A percentile compares a stretch with the other conserved stretches of the same genome.
Evolutionary conservation across 192 early-diverging fungal species (phyloP).

Genomic region (Entomortierella chlamydospora): DNA sequence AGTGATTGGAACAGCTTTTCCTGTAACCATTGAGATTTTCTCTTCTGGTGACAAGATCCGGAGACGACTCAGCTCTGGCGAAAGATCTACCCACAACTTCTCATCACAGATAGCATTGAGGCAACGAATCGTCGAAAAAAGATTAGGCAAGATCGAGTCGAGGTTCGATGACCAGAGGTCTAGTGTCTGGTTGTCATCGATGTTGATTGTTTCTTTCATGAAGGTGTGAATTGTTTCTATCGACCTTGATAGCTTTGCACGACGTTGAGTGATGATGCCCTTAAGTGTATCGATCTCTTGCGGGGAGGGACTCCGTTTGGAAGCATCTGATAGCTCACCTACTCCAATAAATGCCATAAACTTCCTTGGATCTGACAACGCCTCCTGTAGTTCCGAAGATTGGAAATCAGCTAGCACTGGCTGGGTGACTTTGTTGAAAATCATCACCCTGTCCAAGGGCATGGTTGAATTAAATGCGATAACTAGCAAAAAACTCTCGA

Average conservation of each 20-base stretch:
- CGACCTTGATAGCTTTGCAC: slow-evolving; percentile 13
- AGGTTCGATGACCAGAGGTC: slow-evolving; percentile 24
- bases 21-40: slow-evolving; percentile 44
- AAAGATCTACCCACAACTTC: slow-evolving; percentile 6
- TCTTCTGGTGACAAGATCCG: slow-evolving; percentile 22
- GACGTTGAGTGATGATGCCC: slow-evolving; percentile 2
- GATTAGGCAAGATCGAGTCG: slow-evolving; percentile 15
- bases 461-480: slow-evolving; percentile 34
- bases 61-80: slow-evolving; percentile 17
- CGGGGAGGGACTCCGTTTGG: not conserved
- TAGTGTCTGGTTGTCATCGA: slow-evolving; percentile 1
- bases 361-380: slow-evolving; percentile 12
- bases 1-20: slow-evolving; percentile 6
- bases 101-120: slow-evolving; percentile 25
- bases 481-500: slow-evolving; percentile 32
- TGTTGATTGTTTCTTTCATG: slow-evolving; percentile 42
- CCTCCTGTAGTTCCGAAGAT: slow-evolving; percentile 1
- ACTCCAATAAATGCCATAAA: slow-evolving; percentile 42
- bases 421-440: slow-evolving; percentile 32
- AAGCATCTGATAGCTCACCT: slow-evolving; percentile 12
- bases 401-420: slow-evolving; percentile 22
- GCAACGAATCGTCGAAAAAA: slow-evolving; percentile 37
- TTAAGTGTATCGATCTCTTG: slow-evolving; percentile 9
- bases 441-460: slow-evolving; percentile 1
- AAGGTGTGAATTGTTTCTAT: slow-evolving; percentile 27